Base-by-base conservation (phyloP, 352 stramenopile genomes). In the Phytophthora crassamura region DNA sequence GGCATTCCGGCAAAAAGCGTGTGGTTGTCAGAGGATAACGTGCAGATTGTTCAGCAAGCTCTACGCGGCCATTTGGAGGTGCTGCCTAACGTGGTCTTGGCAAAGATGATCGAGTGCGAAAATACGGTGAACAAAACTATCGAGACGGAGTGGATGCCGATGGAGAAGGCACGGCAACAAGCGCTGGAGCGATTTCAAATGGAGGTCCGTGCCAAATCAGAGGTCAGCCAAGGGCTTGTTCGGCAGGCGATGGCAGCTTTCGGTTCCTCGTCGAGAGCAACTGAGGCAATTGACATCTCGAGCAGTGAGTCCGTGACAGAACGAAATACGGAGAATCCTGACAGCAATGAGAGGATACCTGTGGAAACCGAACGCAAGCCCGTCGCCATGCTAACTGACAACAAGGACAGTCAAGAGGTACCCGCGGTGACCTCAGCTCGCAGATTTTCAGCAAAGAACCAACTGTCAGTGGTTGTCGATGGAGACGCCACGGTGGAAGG, bases 51-150 rank as follows among this genome's bases (percentile, higher is more conserved):
- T 1, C 82, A 86, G 33, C 72, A 81, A 35, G 80, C 84, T 39
- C 47, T 93, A 28, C 73, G 88, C 25, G 77, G 71, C 0, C 84
- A 91, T 61, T 64, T 91, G 8, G 78, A 88, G 62, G 68, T 89
- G 9, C 50, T 91, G 1, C 75, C 84, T 8, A 64, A 75, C 0
- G 69, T 83, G 1, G 78, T 91, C 0, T 75, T 91, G 38, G 60
- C 78, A 41, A 72, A 64, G 22, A 93, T 93, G 80, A 51, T 90
- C 20, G 60, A 77, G 1, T 76, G 75, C 22, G 84, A 93, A 54
- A 74, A 73, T 25, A 18, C 35, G 5, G 78, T 81, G 9, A 90
- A 84, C 33, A 11, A 30, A 5, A 32, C 82, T 18, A 89, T 93
- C 36, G 69, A 74, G 42, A 76, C 61, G 8, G 69, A 91, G 52